phyloP scores from a whole-genome alignment of 2,329 filamentous ascomycete species.

The Alternaria sp. region DNA sequence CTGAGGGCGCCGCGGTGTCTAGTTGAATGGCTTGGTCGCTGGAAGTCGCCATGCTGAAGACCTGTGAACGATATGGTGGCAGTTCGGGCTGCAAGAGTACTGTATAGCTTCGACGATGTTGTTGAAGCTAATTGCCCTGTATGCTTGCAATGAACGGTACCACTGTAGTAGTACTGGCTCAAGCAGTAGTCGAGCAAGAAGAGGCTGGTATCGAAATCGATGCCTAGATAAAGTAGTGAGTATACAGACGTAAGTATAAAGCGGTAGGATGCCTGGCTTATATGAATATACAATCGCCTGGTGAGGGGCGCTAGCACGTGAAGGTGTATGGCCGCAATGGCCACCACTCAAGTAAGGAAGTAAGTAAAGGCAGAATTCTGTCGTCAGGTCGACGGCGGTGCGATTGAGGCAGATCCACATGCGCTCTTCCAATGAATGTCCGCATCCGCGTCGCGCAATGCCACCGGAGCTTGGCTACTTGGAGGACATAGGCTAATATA shows the following conservation, averaged over 20 bases:
- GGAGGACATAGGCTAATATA: not conserved
- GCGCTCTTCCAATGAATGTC: fast-evolving
- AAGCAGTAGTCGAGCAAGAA: too few relatives aligned
- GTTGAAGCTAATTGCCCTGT: too few relatives aligned
- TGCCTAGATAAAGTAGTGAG: too few relatives aligned
- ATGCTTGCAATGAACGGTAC: too few relatives aligned
- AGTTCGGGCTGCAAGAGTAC: too few relatives aligned
- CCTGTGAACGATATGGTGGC: too few relatives aligned
- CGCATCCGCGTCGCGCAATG: not conserved
- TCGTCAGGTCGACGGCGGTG: not conserved
- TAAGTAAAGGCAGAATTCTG: not conserved
- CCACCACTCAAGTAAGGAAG: not conserved
- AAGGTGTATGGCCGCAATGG: not conserved
- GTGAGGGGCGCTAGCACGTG: not conserved
- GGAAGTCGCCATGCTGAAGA: not conserved
- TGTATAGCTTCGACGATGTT: too few relatives aligned
- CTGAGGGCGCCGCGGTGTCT: too few relatives aligned
- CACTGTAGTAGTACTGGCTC: not conserved
- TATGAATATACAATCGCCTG: not conserved
- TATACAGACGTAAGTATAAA: too few relatives aligned
- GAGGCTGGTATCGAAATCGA: too few relatives aligned
- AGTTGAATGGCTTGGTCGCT: not conserved
- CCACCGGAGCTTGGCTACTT: not conserved
- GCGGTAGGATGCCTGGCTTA: not conserved
- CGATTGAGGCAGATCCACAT: not conserved